Evolutionary conservation across 352 stramenopile species (phyloP), one percentile per base, ranked within the genome.

Genomic region (Pythium utonaiense): DNA sequence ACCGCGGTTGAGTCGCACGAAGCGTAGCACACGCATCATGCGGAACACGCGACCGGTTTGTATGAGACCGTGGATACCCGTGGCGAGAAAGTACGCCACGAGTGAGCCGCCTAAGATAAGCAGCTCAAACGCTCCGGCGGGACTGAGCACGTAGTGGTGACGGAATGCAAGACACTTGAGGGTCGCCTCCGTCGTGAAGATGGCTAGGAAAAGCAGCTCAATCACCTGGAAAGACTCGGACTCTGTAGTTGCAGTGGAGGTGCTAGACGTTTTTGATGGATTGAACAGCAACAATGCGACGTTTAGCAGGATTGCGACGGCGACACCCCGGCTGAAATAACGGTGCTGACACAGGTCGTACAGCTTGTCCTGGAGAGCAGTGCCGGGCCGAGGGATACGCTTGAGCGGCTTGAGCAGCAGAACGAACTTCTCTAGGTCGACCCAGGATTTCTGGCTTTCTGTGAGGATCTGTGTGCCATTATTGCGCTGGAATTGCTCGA

Each of bases 401-500:
- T 77, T 75, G 1, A 87, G 50, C 3, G 80, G 80, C 55, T 87
- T 76, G 33, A 92, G 78, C 13, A 90, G 60, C 53, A 92, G 59
- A 21, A 92, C 75, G 51, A 90, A 90, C 58, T 89, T 89, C 52
- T 92, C 83, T 4, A 92, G 66, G 42, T 92, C 83, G 30, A 92
- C 83, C 80, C 83, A 92, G 7, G 75, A 81, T 54, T 90, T 90
- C 52, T 92, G 83, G 40, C 62, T 83, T 59, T 90, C 80, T 0
- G 83, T 92, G 10, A 92, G 69, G 38, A 89, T 89, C 69, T 90
- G 75, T 13, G 83, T 92, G 56, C 83, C 83, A 47, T 90, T 89
- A 62, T 92, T 92, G 36, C 83, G 83, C 51, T 92, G 83, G 67
- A 92, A 92, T 51, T 92, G 80, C 64, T 92, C 83, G 9, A 90